Base-by-base conservation (phyloP, 1,284 basidiomycete genomes). In the Blastosporella zonata region DNA sequence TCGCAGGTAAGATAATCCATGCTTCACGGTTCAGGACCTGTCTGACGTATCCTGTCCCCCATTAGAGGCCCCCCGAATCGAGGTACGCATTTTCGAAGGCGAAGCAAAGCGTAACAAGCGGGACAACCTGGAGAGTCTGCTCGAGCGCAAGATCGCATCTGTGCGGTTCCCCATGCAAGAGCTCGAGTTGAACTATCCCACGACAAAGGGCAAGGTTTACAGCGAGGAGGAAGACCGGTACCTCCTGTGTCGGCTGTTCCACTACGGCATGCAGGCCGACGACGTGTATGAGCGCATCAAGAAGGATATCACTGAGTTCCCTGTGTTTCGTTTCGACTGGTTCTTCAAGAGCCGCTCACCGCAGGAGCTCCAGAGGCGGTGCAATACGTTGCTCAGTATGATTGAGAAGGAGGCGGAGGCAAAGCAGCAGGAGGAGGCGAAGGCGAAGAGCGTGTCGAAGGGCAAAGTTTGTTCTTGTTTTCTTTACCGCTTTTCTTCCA, bases 321-420 rank as follows among this genome's bases (percentile, higher is more conserved):
- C 93, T 0, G 87, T 94, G n/a, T 99, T 99, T 73, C 76, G 93
- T 45, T 97, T 98, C 60, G 94, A 98, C 65, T 98, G 95, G 95
- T 99, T 98, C 75, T 93, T 99, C 78, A 97, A 97, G 75, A 92
- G 88, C 55, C 75, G 97, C 45, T 94, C 91, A 20, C 87, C 93
- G 8, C 85, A 92, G 61, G 97, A 99, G 72, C 73, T 99, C 53
- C 84, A 88, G 58, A 75, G 96, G 58, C 73, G 97, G 47, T 97
- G 93, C 59, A 90, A 88, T 58, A 98, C 96, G 7, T 67, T 99
- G 33, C 63, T 98, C 34, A 78, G 86, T 13, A 89, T 97, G 80
- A 90, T 98, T 53, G 87, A 94, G 72, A 97, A 97, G 75, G 94
- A 96, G 67, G 82, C 83, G 0, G 85, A 88, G 62, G 67, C 68